Percentiles rank a stretch among this genome's conserved stretches.
phyloP scores from a whole-genome alignment of 2,329 filamentous ascomycete species.

The Chlorencoelia australis region DNA sequence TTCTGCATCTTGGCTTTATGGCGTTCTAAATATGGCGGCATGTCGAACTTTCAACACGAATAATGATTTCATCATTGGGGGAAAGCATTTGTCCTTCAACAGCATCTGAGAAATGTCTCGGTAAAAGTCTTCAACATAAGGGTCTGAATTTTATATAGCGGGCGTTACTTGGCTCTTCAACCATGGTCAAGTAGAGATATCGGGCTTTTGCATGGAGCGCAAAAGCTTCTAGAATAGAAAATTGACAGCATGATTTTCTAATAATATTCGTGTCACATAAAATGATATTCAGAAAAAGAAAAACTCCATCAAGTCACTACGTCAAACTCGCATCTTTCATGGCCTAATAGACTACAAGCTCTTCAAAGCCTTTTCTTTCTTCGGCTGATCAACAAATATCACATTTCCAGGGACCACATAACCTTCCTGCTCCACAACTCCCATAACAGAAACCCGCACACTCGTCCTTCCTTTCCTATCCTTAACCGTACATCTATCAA shows the following conservation, averaged over 20 bases:
- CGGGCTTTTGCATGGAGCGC: constrained; percentile 21
- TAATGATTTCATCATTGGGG: constrained; percentile 51
- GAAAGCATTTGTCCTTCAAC: constrained; percentile 53
- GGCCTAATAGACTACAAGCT: no score
- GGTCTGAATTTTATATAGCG: constrained; percentile 21
- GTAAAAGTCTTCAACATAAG: constrained; percentile 30
- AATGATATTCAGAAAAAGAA: no score
- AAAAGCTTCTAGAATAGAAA: constrained; percentile 10
- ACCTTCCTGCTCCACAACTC: constrained; percentile 12
- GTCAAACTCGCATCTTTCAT: no score
- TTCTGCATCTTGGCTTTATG: constrained; percentile 15
- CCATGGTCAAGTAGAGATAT: constrained; percentile 29
- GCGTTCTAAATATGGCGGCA: constrained; percentile 16
- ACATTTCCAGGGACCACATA: constrained; percentile 10
- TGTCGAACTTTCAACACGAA: constrained; percentile 29
- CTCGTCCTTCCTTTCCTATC: constrained; percentile 16
- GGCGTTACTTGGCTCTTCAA: constrained; percentile 32
- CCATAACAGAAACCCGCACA: constrained; percentile 32
- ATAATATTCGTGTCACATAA: neutral
- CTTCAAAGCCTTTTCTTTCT: constrained; percentile 5
- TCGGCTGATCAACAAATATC: constrained; percentile 10
- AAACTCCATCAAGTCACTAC: no score
- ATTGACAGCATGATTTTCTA: constrained; percentile 3
- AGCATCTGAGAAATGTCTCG: constrained; percentile 34
- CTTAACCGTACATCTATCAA: constrained; percentile 8